phyloP scores from a whole-genome alignment of 2,329 filamentous ascomycete species.

The Gaeumannomyces sp. region DNA sequence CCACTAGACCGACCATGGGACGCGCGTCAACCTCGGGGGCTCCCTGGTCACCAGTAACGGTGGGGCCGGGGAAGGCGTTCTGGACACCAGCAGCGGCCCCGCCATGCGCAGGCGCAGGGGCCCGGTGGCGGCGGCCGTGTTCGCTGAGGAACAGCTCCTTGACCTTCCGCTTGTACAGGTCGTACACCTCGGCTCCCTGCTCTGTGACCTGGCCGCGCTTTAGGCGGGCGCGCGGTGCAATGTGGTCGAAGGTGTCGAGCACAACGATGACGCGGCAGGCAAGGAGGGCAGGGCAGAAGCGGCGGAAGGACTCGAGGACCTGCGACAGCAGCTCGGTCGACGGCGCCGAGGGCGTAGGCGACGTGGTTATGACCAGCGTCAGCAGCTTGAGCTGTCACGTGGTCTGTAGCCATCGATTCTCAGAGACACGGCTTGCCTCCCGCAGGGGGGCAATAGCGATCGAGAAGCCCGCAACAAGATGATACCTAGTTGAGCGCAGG shows the following conservation, averaged over 20 bases:
- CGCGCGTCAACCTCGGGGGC: too few relatives aligned
- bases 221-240: constrained; percentile 36
- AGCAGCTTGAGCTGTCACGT: constrained; percentile 17
- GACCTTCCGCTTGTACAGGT: constrained; percentile 41
- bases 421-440: not conserved
- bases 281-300: constrained; percentile 34
- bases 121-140: not conserved
- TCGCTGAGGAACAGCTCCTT: constrained; percentile 31
- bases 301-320: constrained; percentile 38
- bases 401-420: not conserved
- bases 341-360: constrained; percentile 47
- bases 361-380: constrained; percentile 47
- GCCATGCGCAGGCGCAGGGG: not conserved
- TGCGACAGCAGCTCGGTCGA: constrained; percentile 44
- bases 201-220: constrained; percentile 48
- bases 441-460: too few relatives aligned
- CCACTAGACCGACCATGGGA: constrained; percentile 11
- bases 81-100: not conserved
- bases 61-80: not conserved
- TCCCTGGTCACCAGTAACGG: not conserved
- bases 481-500: too few relatives aligned
- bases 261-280: constrained; percentile 42
- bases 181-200: constrained; percentile 35
- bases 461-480: too few relatives aligned
- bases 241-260: constrained; percentile 45